Conservation (phyloP, 140 eudicot species). For the Stevia rebaudiana region DNA sequence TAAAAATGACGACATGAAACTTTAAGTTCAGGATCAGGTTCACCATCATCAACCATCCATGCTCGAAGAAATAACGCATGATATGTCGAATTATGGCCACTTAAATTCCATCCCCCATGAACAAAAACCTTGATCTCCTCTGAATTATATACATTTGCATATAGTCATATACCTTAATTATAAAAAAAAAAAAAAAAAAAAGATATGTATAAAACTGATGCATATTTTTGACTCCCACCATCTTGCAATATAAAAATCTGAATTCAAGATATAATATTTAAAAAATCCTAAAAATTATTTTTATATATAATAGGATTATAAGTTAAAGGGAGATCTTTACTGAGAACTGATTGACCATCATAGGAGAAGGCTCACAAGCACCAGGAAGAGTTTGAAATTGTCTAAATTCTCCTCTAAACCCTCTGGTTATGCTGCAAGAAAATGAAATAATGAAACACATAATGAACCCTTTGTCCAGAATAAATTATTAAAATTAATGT, state of each 20-base stretch:
- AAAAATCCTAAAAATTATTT: no score
- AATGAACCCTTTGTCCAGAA: no score
- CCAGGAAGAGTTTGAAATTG: slow-evolving; percentile 92
- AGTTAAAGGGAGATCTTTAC: slow-evolving; percentile 44
- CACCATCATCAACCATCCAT: slow-evolving; percentile 96
- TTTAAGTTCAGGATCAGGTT: slow-evolving; percentile 95
- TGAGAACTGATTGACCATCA: slow-evolving; percentile 98
- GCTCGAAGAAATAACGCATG: slow-evolving; percentile 94
- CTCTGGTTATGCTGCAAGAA: slow-evolving; percentile 78
- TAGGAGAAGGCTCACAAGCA: slow-evolving; percentile 80
- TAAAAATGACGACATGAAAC: slow-evolving; percentile 89
- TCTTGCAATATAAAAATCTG: slow-evolving; percentile 90
- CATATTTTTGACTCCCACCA: slow-evolving; percentile 69
- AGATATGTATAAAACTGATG: slow-evolving; percentile 51
- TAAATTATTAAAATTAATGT: no score
- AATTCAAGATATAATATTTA: background rate
- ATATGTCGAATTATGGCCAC: slow-evolving; percentile 89
- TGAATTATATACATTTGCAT: slow-evolving; percentile 25
- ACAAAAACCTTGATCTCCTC: slow-evolving; percentile 75
- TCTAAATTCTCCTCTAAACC: slow-evolving; percentile 94
- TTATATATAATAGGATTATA: background rate
- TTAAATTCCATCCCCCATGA: slow-evolving; percentile 99
- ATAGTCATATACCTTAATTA: background rate
- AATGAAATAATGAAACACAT: slow-evolving; percentile 9
- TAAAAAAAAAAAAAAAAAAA: background rate